phyloP scores from a whole-genome alignment of 768 basidiomycete species.

The Russula olivacea region DNA sequence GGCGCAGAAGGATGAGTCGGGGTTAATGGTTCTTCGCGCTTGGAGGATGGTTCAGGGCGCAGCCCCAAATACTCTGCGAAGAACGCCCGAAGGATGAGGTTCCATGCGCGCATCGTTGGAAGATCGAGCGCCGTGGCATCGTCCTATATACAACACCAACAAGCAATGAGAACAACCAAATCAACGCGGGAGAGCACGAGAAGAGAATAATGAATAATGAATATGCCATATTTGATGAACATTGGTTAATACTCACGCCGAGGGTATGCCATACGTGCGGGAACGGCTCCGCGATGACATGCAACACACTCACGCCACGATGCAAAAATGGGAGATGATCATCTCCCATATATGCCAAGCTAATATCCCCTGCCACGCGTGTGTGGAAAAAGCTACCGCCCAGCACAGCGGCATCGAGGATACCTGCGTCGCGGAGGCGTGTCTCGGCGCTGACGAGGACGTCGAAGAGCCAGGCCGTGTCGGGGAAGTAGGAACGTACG shows the following conservation, averaged over 20 bases:
- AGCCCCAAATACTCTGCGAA: conserved; percentile 84
- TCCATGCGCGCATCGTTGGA: conserved; percentile 85
- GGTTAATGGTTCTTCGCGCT: conserved; percentile 5
- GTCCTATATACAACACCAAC: conserved; percentile 48
- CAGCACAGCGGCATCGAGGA: conserved; percentile 39
- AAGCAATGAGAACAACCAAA: background rate
- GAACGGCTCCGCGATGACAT: conserved; percentile 86
- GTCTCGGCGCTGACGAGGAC: conserved; percentile 65
- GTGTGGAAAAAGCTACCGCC: conserved; percentile 61
- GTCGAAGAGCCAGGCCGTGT: conserved; percentile 94
- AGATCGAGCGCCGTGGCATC: conserved; percentile 82
- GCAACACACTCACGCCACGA: conserved; percentile 80
- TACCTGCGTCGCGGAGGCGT: conserved; percentile 61
- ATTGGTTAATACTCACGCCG: conserved; percentile 47
- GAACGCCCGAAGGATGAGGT: conserved; percentile 80
- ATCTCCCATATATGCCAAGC: conserved; percentile 69
- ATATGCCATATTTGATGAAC: background rate
- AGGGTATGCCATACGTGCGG: conserved; percentile 86
- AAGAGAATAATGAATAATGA: conserved; percentile 3
- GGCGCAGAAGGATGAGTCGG: conserved; percentile 4
- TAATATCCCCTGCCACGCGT: conserved; percentile 37
- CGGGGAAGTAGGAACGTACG: conserved; percentile 75
- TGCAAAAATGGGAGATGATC: conserved; percentile 90
- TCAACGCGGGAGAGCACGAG: background rate
- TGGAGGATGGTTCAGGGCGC: conserved; percentile 37